Base-by-base conservation (phyloP, 371 early-diverging fungal genomes). In the Mycotypha africana region DNA sequence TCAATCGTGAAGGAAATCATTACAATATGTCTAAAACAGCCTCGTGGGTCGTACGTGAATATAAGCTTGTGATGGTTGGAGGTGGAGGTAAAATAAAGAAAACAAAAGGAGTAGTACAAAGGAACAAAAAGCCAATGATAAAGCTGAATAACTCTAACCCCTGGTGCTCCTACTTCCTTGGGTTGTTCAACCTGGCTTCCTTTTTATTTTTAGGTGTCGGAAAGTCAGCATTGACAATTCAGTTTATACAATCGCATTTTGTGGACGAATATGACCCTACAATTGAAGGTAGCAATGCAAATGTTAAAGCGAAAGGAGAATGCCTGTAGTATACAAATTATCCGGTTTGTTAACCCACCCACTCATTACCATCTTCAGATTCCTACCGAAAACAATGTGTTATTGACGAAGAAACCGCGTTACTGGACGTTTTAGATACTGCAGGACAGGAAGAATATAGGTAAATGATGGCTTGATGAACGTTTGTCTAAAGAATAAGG, bases 211-310 rank as follows among this genome's bases (percentile, higher is more conserved):
- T 24, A 83, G 82, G 81, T 62, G 88, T 87, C 40, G 87, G 83
- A 47, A 86, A 93, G 74, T 90, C 91, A 12, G 93, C 94, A 40
- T 68, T 95, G 20, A 92, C 94, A 1, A 92, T 92, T 31, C 91
- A 90, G 54, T 93, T 92, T 60, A 90, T 93, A 41, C 91, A 91
- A 62, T 84, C 88, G 8, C 88, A 88, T 49, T 95, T 94, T 60
- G 87, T 89, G 21, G 92, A 94, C 51, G 92, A 92, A 50, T 93
- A 95, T 55, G 95, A 93, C 61, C 95, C 95, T 25, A 95, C 95
- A 5, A 93, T 95, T 40, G 94, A 94, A 72, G 85, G 85, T 82
- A 74, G 33, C 14, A n/a, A n/a, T n/a, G n/a, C n/a, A n/a, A n/a
- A n/a, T n/a, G n/a, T n/a, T n/a, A n/a, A n/a, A n/a, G n/a, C n/a